Conservation (phyloP, 176 grass and related monocot species). For the Oryza meridionalis region DNA sequence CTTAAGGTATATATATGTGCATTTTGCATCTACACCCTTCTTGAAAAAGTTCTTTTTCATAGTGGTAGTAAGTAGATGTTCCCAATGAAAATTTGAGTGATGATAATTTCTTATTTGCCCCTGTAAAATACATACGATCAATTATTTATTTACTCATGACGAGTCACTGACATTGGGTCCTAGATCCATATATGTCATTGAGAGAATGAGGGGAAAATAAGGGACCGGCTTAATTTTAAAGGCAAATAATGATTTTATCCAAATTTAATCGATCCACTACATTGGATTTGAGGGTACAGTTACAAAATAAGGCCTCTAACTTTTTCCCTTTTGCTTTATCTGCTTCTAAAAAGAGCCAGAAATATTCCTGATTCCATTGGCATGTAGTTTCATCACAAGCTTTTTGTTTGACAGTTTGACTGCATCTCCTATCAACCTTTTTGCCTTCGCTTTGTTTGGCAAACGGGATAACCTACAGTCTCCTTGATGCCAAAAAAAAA, state of each 20-base stretch:
- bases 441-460: conserved; percentile 22
- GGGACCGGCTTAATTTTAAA: no score
- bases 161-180: no score
- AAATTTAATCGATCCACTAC: background rate
- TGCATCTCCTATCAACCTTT: background rate
- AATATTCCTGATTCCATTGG: background rate
- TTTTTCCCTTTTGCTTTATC: background rate
- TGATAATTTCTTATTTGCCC: no score
- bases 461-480: conserved; percentile 15
- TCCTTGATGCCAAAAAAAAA: background rate
- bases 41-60: background rate
- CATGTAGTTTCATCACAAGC: background rate
- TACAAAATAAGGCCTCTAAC: conserved; percentile 8
- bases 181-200: no score
- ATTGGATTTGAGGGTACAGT: background rate
- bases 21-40: background rate
- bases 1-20: background rate
- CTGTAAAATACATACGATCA: no score
- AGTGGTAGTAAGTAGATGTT: background rate
- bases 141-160: no score
- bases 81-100: background rate
- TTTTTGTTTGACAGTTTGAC: conserved; percentile 19
- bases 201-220: no score
- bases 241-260: no score
- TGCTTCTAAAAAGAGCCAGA: background rate